These are phyloP conservation scores for Mortierella sp. DNA, from an alignment of 371 early-diverging fungal species.

Conservation along the genomic window DNA sequence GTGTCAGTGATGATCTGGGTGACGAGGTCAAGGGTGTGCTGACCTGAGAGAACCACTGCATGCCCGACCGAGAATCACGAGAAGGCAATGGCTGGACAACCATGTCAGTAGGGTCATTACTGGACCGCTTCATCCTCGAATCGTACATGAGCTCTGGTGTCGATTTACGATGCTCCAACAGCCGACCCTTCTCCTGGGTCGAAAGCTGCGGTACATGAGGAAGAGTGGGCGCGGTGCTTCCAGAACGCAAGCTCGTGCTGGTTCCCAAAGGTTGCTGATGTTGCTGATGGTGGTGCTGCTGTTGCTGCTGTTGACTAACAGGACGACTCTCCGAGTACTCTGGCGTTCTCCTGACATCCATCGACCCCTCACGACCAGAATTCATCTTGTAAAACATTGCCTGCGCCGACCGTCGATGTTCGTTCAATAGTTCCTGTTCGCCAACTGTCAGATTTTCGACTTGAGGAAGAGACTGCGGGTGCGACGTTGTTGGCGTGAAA, in stretches of 20 bases:
- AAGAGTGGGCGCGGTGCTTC: not conserved
- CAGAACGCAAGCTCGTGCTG: conserved; percentile 3
- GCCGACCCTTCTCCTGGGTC: conserved; percentile 26
- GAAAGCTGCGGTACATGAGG: conserved; percentile 28
- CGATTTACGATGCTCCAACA: conserved; percentile 48
- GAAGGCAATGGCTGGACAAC: conserved; percentile 46
- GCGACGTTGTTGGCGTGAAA: conserved; percentile 19
- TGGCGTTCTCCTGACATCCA: conserved; percentile 9
- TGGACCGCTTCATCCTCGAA: conserved; percentile 31
- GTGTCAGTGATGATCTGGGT: conserved; percentile 13
- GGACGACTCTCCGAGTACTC: not conserved
- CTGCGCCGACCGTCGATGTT: conserved; percentile 51
- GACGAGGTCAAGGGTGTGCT: conserved; percentile 5
- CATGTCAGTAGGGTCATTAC: conserved; percentile 43
- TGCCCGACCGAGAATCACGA: conserved; percentile 45
- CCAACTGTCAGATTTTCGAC: conserved; percentile 36
- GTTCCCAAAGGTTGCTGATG: not conserved
- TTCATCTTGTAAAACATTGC: conserved; percentile 22
- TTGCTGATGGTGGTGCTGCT: not conserved
- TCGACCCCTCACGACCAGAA: conserved; percentile 12
- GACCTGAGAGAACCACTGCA: conserved; percentile 52
- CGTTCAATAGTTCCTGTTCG: conserved; percentile 43
- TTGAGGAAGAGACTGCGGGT: conserved; percentile 24
- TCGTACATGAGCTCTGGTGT: conserved; percentile 37
- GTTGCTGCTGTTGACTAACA: not conserved